Evolutionary conservation across 257 asterid genomes (phyloP).

Genomic region (Ballota nigra): DNA sequence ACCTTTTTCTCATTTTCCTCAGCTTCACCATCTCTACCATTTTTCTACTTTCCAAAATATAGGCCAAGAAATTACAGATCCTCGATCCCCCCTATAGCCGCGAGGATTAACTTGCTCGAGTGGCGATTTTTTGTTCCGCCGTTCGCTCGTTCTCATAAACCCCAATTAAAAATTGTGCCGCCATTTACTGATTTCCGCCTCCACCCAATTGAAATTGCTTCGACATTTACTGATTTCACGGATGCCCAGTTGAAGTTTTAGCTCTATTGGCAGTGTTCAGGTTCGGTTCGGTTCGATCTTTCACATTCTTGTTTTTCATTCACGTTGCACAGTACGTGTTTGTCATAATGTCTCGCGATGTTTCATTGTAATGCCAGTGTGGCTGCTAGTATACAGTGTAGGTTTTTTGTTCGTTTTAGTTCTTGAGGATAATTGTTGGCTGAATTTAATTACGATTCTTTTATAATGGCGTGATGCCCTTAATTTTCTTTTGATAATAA

Average conservation of each 20-base stretch:
- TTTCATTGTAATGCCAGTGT: slow-evolving; percentile 7
- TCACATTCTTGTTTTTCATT: not conserved
- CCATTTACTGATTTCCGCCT: slow-evolving; percentile 14
- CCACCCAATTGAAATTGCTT: slow-evolving; percentile 17
- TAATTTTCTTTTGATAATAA: not conserved
- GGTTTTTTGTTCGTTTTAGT: not conserved
- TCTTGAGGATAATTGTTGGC: slow-evolving; percentile 7
- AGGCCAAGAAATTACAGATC: slow-evolving; percentile 23
- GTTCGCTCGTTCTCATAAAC: not conserved
- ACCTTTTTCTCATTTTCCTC: slow-evolving; percentile 18
- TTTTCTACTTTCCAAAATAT: not conserved
- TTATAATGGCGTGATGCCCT: slow-evolving; percentile 1
- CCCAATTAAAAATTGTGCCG: slow-evolving; percentile 13
- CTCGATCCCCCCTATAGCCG: slow-evolving; percentile 23
- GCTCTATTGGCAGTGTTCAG: slow-evolving; percentile 27
- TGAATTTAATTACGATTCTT: not conserved
- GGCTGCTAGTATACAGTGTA: not conserved
- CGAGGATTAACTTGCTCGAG: slow-evolving; percentile 16
- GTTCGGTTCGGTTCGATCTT: slow-evolving; percentile 20
- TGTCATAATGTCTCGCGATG: slow-evolving; percentile 8
- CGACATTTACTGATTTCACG: slow-evolving; percentile 16
- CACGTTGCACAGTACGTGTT: slow-evolving; percentile 10
- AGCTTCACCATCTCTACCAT: slow-evolving; percentile 9
- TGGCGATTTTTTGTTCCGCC: slow-evolving; percentile 15
- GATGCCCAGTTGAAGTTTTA: slow-evolving; percentile 16